Evolutionary conservation across 2,329 filamentous ascomycete species (phyloP), one percentile per base, ranked within the genome.

Genomic region (Colletotrichum lini): DNA sequence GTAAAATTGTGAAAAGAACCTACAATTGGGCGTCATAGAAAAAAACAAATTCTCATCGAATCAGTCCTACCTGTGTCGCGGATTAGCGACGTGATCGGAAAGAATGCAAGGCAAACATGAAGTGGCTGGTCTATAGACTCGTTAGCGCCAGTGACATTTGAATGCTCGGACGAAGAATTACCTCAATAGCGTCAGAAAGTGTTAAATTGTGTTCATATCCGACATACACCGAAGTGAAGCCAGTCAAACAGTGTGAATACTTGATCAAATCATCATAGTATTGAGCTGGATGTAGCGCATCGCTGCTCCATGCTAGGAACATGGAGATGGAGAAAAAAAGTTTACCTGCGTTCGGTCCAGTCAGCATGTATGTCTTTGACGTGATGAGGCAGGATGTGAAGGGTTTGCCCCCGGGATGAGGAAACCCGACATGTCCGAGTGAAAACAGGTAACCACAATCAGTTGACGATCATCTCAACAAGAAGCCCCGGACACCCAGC

Each of bases 391-490:
- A 54, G 35, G 40, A 47, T 15, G 23, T 42, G 26, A 13, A 50
- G 38, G 57, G 44, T 18, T 15, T 52, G 21, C 30, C 10, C 40
- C 40, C 3, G 3, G 10, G 9, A 15, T 4, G 13, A 18, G 23
- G 12, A 15, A 9, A 18, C 47, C 59, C 47, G 9, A 40, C 15
- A 52, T 57, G 54, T 38, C 21, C 49, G 54, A 54, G 23, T 15
- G 26, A 52, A 42, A 26, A 26, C 21, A 44, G 45, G n/a, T 52
- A 53, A 72, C 79, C 83, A 84, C 80, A 79, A 82, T 91, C 89
- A 90, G 89, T 81, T 90, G 89, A 91, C 89, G 89, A 90, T 83
- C 53, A 79, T 89, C 80, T 91, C 89, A 91, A 86, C 89, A 89
- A 89, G 86, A 90, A 88, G 80, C 81, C 86, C 82, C 81, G 78